phyloP scores from a whole-genome alignment of 768 basidiomycete genomes.

The Tricholoma matsutake region DNA sequence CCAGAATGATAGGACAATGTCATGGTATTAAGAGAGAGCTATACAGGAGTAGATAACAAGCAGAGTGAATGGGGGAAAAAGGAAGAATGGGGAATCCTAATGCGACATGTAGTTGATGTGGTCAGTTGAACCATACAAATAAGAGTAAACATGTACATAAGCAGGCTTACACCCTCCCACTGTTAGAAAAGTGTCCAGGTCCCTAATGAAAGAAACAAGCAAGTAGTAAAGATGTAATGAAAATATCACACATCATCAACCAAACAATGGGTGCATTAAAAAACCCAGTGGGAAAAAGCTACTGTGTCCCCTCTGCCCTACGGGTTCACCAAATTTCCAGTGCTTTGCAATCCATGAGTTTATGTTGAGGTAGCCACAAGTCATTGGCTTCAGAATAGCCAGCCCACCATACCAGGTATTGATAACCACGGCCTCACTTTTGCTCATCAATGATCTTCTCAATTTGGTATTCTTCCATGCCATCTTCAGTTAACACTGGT shows the following conservation, averaged over 20 bases:
- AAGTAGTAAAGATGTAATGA: too few species aligned
- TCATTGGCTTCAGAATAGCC: not conserved
- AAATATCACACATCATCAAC: too few species aligned
- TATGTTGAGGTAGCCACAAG: not conserved
- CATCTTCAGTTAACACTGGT: too few species aligned
- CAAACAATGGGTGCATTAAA: too few species aligned
- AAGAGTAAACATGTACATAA: not conserved
- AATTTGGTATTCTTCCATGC: too few species aligned
- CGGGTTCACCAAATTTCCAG: not conserved
- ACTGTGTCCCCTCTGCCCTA: not conserved
- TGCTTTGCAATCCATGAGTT: not conserved
- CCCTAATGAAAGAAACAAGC: too few species aligned
- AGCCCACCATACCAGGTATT: not conserved
- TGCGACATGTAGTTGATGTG: not conserved
- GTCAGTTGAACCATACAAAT: not conserved
- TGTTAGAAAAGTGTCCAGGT: too few species aligned
- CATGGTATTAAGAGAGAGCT: too few species aligned
- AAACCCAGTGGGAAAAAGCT: constrained; percentile 1
- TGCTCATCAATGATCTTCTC: too few species aligned
- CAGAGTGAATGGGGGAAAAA: not conserved
- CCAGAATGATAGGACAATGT: not conserved
- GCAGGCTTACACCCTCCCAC: not conserved
- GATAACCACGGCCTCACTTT: too few species aligned
- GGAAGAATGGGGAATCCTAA: not conserved
- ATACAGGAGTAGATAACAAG: too few species aligned